Evolutionary conservation across 495 filamentous ascomycete species (phyloP), one percentile per base, ranked within the genome.

Genomic region (Penicillium macrosclerotiorum): DNA sequence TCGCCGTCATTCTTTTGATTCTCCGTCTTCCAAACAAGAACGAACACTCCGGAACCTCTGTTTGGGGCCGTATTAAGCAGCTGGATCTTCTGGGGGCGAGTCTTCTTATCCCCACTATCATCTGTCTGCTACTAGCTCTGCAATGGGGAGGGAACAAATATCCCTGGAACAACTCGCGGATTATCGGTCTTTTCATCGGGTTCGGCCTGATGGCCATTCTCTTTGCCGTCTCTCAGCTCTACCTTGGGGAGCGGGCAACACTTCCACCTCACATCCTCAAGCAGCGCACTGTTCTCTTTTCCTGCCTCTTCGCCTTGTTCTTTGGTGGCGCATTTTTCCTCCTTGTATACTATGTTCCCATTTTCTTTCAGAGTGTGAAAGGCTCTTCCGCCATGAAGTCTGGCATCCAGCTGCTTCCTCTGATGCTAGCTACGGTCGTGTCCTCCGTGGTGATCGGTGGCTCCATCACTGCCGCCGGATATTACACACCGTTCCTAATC

Each of bases 401-500:
- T 0, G 88, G 88, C 17, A 63, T 73, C 26, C 53, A 54, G 14
- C 45, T 63, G 6, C 59, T 73, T 1, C 69, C 70, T 0, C 47
- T 67, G 4, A 64, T 72, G 57, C 33, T 73, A n/a, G 56, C 60
- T 7, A 57, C 55, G 1, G 65, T 72, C 30, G 45, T 71, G 4
- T 50, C 56, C 1, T 63, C 64, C 8, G 49, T 72, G 0, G 18
- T 54, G 4, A 30, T 52, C 0, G 86, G 89, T 18, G 67, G 63
- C 2, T 25, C 75, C 6, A 75, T 86, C 27, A 81, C 78, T 1
- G 49, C 66, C 1, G 62, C 79, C 20, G 86, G 88, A 1, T 86
- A 89, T 55, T 88, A 88, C 62, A 74, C 79, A 1, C 85, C 86
- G 2, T 82, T 83, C 51, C 76, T 86, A 62, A 69, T 84, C n/a